Conservation (phyloP, 805 yeast genomes). For the Starmera caribaea region DNA sequence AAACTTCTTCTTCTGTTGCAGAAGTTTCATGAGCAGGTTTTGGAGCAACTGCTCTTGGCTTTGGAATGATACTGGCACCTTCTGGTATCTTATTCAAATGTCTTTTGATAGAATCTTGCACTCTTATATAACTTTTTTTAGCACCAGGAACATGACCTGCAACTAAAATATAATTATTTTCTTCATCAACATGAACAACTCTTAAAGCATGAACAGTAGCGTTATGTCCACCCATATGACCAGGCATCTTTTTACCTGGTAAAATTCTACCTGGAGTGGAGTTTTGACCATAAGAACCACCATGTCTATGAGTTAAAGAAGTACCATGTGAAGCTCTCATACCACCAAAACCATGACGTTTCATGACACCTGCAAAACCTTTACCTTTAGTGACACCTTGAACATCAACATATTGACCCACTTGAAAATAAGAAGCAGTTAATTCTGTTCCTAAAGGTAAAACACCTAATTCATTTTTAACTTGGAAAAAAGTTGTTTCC, state of each 20-base stretch:
- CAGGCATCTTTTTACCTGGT: conserved; percentile 98
- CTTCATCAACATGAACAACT: conserved; percentile 73
- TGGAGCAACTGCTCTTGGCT: not conserved
- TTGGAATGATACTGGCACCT: not conserved
- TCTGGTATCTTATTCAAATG: not conserved
- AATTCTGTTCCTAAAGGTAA: conserved; percentile 71
- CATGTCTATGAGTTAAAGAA: conserved; percentile 84
- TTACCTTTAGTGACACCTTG: conserved; percentile 81
- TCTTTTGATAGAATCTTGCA: conserved; percentile 68
- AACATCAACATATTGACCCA: conserved; percentile 79
- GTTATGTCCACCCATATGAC: conserved; percentile 79
- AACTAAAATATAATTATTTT: conserved; percentile 69
- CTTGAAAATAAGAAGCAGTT: conserved; percentile 73
- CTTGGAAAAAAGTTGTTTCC: conserved; percentile 68
- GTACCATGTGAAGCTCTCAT: conserved; percentile 93
- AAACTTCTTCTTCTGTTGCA: too few relatives aligned
- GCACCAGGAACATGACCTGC: conserved; percentile 93
- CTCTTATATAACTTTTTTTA: conserved; percentile 58
- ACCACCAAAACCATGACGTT: conserved; percentile 85
- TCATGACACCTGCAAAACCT: conserved; percentile 98
- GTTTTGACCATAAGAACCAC: conserved; percentile 95
- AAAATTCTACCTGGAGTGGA: conserved; percentile 93
- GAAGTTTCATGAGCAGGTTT: not conserved
- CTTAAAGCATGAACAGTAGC: conserved; percentile 69
- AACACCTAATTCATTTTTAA: conserved; percentile 54